Evolutionary conservation across 73 alveolate species (phyloP), one percentile per base, ranked within the genome.

Genomic region (Blepharisma stoltei): DNA sequence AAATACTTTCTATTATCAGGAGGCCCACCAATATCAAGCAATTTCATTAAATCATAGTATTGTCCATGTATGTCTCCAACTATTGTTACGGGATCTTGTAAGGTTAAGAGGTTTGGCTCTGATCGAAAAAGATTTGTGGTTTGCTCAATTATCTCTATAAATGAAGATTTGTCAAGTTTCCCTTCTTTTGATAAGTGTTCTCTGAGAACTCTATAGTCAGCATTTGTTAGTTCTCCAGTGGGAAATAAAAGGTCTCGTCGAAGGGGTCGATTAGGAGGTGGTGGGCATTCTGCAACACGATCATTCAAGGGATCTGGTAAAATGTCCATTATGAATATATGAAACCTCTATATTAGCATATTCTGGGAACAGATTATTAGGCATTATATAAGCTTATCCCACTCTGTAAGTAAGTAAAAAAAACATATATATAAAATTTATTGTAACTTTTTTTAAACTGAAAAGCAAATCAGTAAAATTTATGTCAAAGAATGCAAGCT

Each of bases 1-100:
- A 93, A 67, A 71, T 93, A 90, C 78, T 90, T 67, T 66, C 92
- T 83, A 43, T 91, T 76, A 32, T 82, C 94, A 7, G 97, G 96
- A 55, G 67, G 73, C 9, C 98, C 98, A 0, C 92, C 98, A 11
- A 87, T 84, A 47, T 93, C 97, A 27, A 92, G 82, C 71, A 92
- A 89, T 53, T 91, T 91, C 23, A 69, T 67, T 52, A 91, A 83
- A 78, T 91, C 97, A 82, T 89, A 89, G 66, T 54, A 91, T 67
- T 91, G 71, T 46, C 97, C 97, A 82, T 90, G 97, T 6, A 88
- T 83, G 82, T 93, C 98, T 9, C 98, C 98, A 47, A 95, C 97
- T 38, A 95, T 86, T 14, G 86, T 88, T 20, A 92, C 69, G 54
- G 99, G 97, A 67, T 93, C 96, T 54, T 69, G 70, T 47, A 88